phyloP scores from a whole-genome alignment of 176 grass and related monocot genomes.

The Ampelocalamus luodianensis region DNA sequence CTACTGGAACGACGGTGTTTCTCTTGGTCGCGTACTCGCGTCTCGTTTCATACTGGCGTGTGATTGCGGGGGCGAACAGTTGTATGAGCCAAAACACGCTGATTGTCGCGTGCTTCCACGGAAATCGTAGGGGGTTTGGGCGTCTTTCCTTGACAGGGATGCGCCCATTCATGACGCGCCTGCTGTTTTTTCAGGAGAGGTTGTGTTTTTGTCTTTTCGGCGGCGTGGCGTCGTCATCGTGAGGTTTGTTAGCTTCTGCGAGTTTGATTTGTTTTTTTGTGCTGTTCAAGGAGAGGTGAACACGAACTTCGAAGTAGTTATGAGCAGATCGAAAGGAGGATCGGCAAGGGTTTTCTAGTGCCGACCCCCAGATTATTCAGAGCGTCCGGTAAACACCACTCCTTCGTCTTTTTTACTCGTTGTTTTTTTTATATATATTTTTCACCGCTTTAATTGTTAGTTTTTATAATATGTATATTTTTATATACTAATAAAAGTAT shows the following conservation, averaged over 20 bases:
- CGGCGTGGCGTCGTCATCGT: background rate
- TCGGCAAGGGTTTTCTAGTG: background rate
- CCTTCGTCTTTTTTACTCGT: too few relatives aligned
- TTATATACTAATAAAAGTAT: too few relatives aligned
- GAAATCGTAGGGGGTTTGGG: background rate
- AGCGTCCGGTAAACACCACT: background rate
- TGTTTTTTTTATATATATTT: too few relatives aligned
- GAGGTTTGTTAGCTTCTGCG: background rate
- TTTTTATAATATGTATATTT: too few relatives aligned
- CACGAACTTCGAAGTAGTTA: constrained; percentile 2
- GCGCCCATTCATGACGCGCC: constrained; percentile 31
- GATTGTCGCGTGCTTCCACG: background rate
- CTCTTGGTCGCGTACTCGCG: background rate
- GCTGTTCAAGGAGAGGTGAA: background rate
- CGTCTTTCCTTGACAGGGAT: constrained; percentile 13
- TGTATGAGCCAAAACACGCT: background rate
- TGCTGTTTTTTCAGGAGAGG: constrained; percentile 22
- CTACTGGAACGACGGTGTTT: background rate
- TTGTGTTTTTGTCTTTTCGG: background rate
- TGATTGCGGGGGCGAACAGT: background rate
- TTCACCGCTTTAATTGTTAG: too few relatives aligned
- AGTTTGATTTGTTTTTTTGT: background rate
- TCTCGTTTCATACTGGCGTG: background rate
- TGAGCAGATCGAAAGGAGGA: background rate
- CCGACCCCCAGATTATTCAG: background rate